Base-by-base conservation (phyloP, 2,329 filamentous ascomycete species). In the Nemania abortiva region DNA sequence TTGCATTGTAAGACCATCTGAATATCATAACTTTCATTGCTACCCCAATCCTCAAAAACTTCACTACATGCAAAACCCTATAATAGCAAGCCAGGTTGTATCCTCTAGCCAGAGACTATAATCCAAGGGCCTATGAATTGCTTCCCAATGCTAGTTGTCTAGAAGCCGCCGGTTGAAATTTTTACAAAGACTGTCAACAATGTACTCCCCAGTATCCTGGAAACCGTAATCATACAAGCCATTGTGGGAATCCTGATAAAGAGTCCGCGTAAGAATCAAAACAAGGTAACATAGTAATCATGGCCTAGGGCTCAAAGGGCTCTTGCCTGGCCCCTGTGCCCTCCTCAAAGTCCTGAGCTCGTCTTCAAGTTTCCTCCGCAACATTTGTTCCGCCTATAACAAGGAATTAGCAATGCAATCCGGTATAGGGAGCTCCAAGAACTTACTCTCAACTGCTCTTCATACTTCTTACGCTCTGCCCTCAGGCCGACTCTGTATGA, bases 391-490 rank as follows among this genome's bases (percentile, higher is more conserved):
- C 69, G 72, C 72, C 78, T 79, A 56, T 3, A 20, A 64, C 5
- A 22, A 53, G 37, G 2, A 42, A 70, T 76, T 68, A 77, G 75
- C 52, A 63, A 47, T 20, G 31, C 18, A 27, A 34, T n/a, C 1
- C 10, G 18, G 24, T 24, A 18, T 5, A 15, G 2, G 24, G 22
- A 59, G 10, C 34, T 61, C 27, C 22, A 24, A 31, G 45, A 27
- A 77, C 77, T 63, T 77, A 79, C 78, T 61, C 70, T 79, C 67
- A 79, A 59, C 63, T 78, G 77, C 65, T 79, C 77, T 63, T 79
- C 78, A 66, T 78, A 76, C 58, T 79, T 79, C 77, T 78, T 79
- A 63, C 78, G 73, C 69, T 79, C 77, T 18, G 77, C 74, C 57
- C 77, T 74, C 15, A 79, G 70, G 18, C 77, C 77, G 18, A 73